Conservation (phyloP, 345 rosid genomes). For the Cardiospermum halicacabum region DNA sequence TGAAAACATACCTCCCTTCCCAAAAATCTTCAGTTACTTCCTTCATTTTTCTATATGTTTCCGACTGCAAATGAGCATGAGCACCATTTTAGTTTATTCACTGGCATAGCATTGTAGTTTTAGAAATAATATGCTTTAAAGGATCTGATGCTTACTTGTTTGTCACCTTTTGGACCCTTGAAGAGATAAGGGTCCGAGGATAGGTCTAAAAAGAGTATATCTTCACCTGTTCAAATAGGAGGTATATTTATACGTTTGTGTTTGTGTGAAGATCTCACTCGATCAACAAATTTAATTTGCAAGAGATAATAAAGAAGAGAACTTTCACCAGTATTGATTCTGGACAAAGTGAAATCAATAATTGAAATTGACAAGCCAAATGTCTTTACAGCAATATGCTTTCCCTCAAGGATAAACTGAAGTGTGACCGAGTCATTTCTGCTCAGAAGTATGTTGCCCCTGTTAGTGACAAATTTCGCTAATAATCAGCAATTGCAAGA, state of each 20-base stretch:
- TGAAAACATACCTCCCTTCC: constrained; percentile 73
- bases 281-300: constrained; percentile 6
- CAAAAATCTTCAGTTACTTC: constrained; percentile 68
- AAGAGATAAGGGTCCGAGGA: constrained; percentile 85
- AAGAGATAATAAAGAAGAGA: not conserved
- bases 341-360: constrained; percentile 90
- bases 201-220: constrained; percentile 77
- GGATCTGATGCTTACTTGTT: constrained; percentile 85
- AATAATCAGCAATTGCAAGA: constrained; percentile 1
- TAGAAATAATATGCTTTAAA: too few relatives aligned
- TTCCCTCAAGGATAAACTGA: constrained; percentile 61
- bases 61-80: constrained; percentile 49
- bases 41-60: constrained; percentile 88
- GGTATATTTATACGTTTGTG: too few relatives aligned
- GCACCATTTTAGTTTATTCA: too few relatives aligned
- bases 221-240: constrained; percentile 48
- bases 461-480: constrained; percentile 19
- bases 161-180: constrained; percentile 88
- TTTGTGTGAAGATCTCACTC: constrained; percentile 2
- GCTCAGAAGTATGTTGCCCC: constrained; percentile 86
- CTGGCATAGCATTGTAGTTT: too few relatives aligned
- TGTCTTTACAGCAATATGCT: constrained; percentile 40
- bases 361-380: constrained; percentile 65
- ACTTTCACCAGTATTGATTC: constrained; percentile 75
- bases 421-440: constrained; percentile 50